Percentiles rank a stretch among this genome's conserved stretches.
Evolutionary conservation across 208 protist genomes (phyloP).

Genomic region (Novymonas esmeraldas): DNA sequence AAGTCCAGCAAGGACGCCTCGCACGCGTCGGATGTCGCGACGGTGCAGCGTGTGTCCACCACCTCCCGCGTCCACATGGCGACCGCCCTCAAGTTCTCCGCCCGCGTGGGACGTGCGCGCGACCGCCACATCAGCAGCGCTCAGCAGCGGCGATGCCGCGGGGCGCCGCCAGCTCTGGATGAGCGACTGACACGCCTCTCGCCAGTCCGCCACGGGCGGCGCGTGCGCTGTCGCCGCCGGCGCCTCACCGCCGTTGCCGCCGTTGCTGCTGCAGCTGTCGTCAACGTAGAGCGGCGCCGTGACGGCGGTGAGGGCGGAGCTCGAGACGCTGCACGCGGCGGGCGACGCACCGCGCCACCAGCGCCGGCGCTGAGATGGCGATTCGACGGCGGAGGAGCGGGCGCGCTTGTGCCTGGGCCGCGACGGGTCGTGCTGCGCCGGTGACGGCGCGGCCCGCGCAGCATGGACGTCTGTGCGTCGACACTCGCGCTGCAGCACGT

Average conservation of each 20-base stretch:
- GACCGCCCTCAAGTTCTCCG: too few relatives aligned
- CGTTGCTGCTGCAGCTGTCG: not conserved
- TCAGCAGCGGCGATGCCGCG: too few relatives aligned
- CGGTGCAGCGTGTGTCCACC: conserved; percentile 25
- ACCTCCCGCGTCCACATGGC: not conserved
- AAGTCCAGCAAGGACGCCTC: conserved; percentile 20
- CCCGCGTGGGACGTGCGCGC: too few relatives aligned
- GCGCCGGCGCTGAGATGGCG: not conserved
- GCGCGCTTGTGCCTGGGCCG: not conserved
- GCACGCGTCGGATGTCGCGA: conserved; percentile 24
- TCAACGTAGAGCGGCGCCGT: too few relatives aligned
- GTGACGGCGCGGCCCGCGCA: not conserved
- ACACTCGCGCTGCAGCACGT: conserved; percentile 7
- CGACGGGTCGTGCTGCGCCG: not conserved
- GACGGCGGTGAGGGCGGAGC: conserved; percentile 7
- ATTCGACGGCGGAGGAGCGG: not conserved
- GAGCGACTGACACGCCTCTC: conserved; percentile 6
- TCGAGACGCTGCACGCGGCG: conserved; percentile 6
- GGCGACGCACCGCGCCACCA: not conserved
- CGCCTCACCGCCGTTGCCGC: not conserved
- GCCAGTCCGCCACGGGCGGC: conserved; percentile 1
- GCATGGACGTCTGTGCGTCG: not conserved
- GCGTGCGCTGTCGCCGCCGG: not conserved
- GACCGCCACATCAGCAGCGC: too few relatives aligned
- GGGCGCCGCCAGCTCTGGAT: conserved; percentile 7